Evolutionary conservation across 1,284 basidiomycete species (phyloP).

Genomic region (Coriolopsis trogii): DNA sequence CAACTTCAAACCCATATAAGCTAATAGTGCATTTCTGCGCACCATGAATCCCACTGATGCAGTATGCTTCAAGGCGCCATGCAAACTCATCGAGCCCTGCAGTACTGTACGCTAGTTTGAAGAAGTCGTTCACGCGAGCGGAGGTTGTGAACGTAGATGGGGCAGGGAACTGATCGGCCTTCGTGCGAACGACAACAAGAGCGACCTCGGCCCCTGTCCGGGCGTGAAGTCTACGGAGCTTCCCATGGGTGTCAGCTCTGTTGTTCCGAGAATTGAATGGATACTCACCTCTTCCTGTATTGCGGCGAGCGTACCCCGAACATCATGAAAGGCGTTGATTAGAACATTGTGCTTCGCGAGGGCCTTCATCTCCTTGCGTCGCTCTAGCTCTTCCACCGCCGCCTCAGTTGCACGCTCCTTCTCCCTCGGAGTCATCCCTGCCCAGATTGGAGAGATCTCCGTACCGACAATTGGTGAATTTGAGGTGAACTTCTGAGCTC

Average conservation of each 20-base stretch:
- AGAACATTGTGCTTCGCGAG: conserved; percentile 1
- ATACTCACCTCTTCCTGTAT: conserved; percentile 5
- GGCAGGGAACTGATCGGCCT: conserved; percentile 5
- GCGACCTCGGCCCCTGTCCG: conserved; percentile 21
- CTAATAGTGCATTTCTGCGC: neutral
- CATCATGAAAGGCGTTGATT: conserved; percentile 7
- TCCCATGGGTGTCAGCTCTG: too few relatives aligned
- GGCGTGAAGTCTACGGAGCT: too few relatives aligned
- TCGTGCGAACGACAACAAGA: conserved; percentile 8
- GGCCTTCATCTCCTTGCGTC: conserved; percentile 3
- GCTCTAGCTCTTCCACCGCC: neutral
- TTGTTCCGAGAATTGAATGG: neutral
- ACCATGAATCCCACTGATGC: neutral
- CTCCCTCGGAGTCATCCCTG: conserved; percentile 1
- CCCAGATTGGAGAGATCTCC: neutral
- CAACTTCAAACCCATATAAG: too few relatives aligned
- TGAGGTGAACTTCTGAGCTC: neutral
- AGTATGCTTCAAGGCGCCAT: conserved; percentile 2
- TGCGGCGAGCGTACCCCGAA: neutral
- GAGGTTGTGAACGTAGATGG: conserved; percentile 11
- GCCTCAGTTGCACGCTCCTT: neutral
- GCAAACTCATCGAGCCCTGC: neutral
- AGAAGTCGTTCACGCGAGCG: conserved; percentile 12
- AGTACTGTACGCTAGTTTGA: conserved; percentile 1
- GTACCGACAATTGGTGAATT: neutral